A percentile compares a stretch with the other conserved stretches of the same genome.
Evolutionary conservation across 176 grass and related monocot species (phyloP).

Genomic region (Cocos nucifera): DNA sequence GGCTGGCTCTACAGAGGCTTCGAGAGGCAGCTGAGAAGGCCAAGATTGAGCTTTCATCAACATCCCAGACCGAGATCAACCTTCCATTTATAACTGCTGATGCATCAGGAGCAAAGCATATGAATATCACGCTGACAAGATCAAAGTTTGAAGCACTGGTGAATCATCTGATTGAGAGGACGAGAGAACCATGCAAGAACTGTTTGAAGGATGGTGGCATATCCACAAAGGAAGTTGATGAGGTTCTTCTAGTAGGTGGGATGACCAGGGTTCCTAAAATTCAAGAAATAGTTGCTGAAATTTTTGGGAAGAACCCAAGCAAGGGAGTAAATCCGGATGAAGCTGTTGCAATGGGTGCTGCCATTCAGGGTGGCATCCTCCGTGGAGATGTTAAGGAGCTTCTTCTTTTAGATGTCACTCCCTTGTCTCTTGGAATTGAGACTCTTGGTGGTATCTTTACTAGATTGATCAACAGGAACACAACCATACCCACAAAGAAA

Average conservation of each 20-base stretch:
- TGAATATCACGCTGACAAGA: constrained; percentile 35
- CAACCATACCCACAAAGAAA: constrained; percentile 42
- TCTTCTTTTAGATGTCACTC: constrained; percentile 45
- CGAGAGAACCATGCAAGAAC: constrained; percentile 34
- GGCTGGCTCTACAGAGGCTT: constrained; percentile 34
- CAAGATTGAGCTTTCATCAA: constrained; percentile 39
- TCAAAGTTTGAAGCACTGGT: constrained; percentile 37
- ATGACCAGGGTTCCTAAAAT: constrained; percentile 48
- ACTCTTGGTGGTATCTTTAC: constrained; percentile 47
- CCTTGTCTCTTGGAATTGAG: constrained; percentile 40
- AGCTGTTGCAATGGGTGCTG: constrained; percentile 39
- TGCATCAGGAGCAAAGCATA: constrained; percentile 38
- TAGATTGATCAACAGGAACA: constrained; percentile 41
- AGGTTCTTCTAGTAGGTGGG: constrained; percentile 40
- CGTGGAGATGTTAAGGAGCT: constrained; percentile 51
- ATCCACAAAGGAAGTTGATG: constrained; percentile 32
- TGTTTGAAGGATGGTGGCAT: constrained; percentile 39
- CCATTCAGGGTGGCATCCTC: constrained; percentile 39
- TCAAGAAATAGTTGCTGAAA: constrained; percentile 26
- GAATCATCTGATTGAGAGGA: constrained; percentile 32
- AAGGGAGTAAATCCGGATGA: constrained; percentile 45
- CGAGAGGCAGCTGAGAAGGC: constrained; percentile 46
- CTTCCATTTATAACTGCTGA: constrained; percentile 45
- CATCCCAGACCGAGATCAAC: constrained; percentile 34
- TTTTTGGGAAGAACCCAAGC: constrained; percentile 36